Evolutionary conservation across 805 yeast species (phyloP).

Genomic region (Yarrowia sp.): DNA sequence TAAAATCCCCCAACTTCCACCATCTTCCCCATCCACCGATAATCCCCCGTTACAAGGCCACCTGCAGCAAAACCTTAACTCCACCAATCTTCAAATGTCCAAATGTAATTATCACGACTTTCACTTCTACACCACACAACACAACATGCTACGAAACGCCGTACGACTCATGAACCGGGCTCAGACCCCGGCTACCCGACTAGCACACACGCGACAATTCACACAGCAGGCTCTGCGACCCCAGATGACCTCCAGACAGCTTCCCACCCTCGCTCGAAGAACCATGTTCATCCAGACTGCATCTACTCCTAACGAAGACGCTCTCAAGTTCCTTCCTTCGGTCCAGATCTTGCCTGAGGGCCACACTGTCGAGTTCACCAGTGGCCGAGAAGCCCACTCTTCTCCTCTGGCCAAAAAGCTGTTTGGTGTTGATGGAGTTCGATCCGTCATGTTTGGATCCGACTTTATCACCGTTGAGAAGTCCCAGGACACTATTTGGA

Average conservation of each 20-base stretch:
- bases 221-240: slow-evolving; percentile 17
- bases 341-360: slow-evolving; percentile 62
- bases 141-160: slow-evolving; percentile 7
- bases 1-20: not conserved
- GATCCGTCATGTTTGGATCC: slow-evolving; percentile 73
- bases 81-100: not conserved
- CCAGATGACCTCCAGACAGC: not conserved
- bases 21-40: not conserved
- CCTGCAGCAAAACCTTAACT: not conserved
- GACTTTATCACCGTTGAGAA: slow-evolving; percentile 84
- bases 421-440: slow-evolving; percentile 72
- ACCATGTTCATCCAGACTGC: slow-evolving; percentile 66
- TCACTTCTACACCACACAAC: not conserved
- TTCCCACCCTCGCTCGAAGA: slow-evolving; percentile 17
- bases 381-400: slow-evolving; percentile 70
- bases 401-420: slow-evolving; percentile 77
- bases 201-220: not conserved
- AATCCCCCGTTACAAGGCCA: not conserved
- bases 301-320: slow-evolving; percentile 82
- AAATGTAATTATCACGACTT: not conserved
- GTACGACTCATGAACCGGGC: not conserved
- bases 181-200: slow-evolving; percentile 4
- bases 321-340: slow-evolving; percentile 79
- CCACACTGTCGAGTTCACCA: slow-evolving; percentile 59
- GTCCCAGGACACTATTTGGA: slow-evolving; percentile 59